Evolutionary conservation across 768 basidiomycete species (phyloP), one percentile per base, ranked within the genome.

Genomic region (Naganishia onofrii): DNA sequence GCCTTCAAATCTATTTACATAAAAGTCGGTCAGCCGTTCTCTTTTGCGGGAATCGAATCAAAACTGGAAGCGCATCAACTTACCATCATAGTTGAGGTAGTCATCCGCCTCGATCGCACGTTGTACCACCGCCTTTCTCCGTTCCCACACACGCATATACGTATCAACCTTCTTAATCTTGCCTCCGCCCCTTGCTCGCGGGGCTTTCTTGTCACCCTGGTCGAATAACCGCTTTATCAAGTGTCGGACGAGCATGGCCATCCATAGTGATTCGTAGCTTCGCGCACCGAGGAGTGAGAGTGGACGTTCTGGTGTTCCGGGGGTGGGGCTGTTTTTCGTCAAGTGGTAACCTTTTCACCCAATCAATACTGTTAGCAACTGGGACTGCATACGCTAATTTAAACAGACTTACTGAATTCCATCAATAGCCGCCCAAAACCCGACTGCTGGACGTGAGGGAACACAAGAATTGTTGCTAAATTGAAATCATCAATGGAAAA

Each of bases 401-500:
- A 7, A 3, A 17, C 6, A 51, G n/a, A 82, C 92, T 53, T 77
- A 95, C 95, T 98, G 84, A 98, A 96, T 83, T 99, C 95, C 72
- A 98, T 97, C 85, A 99, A 85, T 29, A 98, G 88, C 85, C 91
- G 92, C 2, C 95, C 96, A 75, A 90, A 96, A 7, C 93, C 91
- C 74, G 88, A 86, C 69, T 88, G 85, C 76, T 97, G 95, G 76
- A 89, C 92, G 21, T 93, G 96, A 1, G 96, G 96, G 51, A 99
- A 86, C 8, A 90, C 91, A 74, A 98, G 88, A 75, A 99, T 99
- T 80, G 92, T 94, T 3, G 95, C 95, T 10, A 99, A 86, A 77
- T 99, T 99, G 82, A 94, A 96, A 75, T 95, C 91, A 74, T 99
- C 96, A 73, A 93, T 95, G 0, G 94, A 95, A 36, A 90, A 79